Percentiles rank a stretch among this genome's conserved stretches.
Conservation (phyloP, 306 rosid species). For the Malus sieversii region DNA sequence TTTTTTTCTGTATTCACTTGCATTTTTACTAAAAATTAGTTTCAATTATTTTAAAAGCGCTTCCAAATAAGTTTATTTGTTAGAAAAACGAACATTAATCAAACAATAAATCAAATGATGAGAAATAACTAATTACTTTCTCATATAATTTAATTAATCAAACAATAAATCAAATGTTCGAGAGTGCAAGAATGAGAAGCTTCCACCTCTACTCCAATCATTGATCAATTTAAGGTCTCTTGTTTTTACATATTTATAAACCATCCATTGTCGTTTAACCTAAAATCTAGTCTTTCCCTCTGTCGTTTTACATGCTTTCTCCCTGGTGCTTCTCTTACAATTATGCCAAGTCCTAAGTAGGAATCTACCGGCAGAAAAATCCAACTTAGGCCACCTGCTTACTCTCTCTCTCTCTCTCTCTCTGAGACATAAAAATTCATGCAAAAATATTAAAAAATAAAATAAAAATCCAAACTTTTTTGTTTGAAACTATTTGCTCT, state of each 20-base stretch:
- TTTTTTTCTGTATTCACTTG: too few species aligned
- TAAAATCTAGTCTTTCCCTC: background rate
- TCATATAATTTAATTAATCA: background rate
- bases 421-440: background rate
- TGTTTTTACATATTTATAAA: background rate
- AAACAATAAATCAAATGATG: background rate
- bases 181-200: background rate
- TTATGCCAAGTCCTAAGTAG: background rate
- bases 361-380: conserved; percentile 25
- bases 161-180: background rate
- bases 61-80: too few species aligned
- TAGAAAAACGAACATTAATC: background rate
- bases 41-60: background rate
- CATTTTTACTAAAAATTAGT: too few species aligned
- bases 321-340: conserved; percentile 16
- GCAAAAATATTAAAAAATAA: background rate
- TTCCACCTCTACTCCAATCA: background rate
- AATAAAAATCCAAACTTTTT: background rate
- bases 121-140: background rate
- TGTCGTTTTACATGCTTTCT: conserved; percentile 10
- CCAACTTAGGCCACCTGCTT: conserved; percentile 34
- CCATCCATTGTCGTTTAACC: background rate
- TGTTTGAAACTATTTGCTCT: background rate
- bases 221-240: background rate
- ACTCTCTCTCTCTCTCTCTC: background rate